Percentiles rank a stretch among this genome's conserved stretches.
Conservation (phyloP, 495 filamentous ascomycete genomes). For the Durotheca rogersii region DNA sequence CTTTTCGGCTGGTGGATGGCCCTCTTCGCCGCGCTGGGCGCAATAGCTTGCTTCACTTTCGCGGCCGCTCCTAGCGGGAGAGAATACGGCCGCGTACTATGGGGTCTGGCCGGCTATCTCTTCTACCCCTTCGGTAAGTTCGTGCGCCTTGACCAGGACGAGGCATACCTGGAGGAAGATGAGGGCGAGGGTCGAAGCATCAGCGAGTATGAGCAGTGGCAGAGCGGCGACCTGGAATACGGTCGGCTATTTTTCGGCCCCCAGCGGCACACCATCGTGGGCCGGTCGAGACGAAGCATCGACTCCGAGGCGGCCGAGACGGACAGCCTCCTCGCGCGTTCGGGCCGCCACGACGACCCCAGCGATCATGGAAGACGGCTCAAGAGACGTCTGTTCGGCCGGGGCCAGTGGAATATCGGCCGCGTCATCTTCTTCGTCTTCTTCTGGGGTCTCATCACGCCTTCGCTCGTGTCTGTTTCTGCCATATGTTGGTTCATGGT, state of each 20-base stretch:
- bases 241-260: slow-evolving; percentile 95
- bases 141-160: slow-evolving; percentile 88
- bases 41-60: slow-evolving; percentile 74
- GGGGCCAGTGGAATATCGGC: slow-evolving; percentile 92
- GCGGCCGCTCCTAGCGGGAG: slow-evolving; percentile 74
- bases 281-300: slow-evolving; percentile 82
- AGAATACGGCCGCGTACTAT: slow-evolving; percentile 84
- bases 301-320: slow-evolving; percentile 82
- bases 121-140: slow-evolving; percentile 97
- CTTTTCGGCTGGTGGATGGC: slow-evolving; percentile 98
- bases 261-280: slow-evolving; percentile 73
- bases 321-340: slow-evolving; percentile 81
- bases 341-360: slow-evolving; percentile 38
- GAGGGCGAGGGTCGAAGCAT: slow-evolving; percentile 99
- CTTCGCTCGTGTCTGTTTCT: slow-evolving; percentile 83
- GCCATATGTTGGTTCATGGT: slow-evolving; percentile 92
- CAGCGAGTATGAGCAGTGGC: slow-evolving; percentile 99
- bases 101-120: slow-evolving; percentile 80
- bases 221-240: slow-evolving; percentile 94
- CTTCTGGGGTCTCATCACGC: slow-evolving; percentile 92
- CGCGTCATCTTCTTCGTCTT: slow-evolving; percentile 94
- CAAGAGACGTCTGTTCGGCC: slow-evolving; percentile 89
- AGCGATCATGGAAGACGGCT: slow-evolving; percentile 49
- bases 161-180: slow-evolving; percentile 93
- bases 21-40: slow-evolving; percentile 68